phyloP scores from a whole-genome alignment of 192 early-diverging fungal genomes.

The Coemansia sp. region DNA sequence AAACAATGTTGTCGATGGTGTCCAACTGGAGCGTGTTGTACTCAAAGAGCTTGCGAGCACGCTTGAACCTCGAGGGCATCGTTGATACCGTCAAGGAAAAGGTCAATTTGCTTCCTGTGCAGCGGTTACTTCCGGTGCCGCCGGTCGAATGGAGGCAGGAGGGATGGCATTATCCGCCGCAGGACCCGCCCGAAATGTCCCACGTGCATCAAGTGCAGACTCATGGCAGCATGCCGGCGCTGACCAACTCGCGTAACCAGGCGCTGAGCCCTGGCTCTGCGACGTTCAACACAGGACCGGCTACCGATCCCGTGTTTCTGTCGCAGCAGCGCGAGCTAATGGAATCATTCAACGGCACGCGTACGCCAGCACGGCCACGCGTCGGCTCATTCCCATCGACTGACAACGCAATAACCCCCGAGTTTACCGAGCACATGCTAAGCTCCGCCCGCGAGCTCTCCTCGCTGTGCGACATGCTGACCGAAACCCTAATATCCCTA shows the following conservation, averaged over 20 bases:
- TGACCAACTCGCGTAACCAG: not conserved
- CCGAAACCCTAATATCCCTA: conserved; percentile 42
- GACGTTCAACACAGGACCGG: not conserved
- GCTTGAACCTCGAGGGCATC: conserved; percentile 37
- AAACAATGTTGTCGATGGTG: conserved; percentile 50
- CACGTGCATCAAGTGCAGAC: not conserved
- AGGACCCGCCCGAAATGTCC: not conserved
- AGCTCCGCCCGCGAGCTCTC: conserved; percentile 29
- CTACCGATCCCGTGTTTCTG: conserved; percentile 24
- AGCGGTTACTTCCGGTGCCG: conserved; percentile 29
- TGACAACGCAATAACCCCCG: conserved; percentile 18
- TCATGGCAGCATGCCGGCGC: conserved; percentile 19
- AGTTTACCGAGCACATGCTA: conserved; percentile 45
- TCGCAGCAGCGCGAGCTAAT: conserved; percentile 38
- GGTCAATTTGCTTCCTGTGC: conserved; percentile 22
- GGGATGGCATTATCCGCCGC: conserved; percentile 35
- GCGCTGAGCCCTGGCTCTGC: not conserved
- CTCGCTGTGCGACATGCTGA: conserved; percentile 45
- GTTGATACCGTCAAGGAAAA: conserved; percentile 35
- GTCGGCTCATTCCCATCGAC: conserved; percentile 4
- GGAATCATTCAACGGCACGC: conserved; percentile 9
- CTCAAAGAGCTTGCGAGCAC: conserved; percentile 21
- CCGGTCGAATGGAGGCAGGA: conserved; percentile 25
- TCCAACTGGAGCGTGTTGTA: conserved; percentile 50
- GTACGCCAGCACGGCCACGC: not conserved